Base-by-base conservation (phyloP, 1,139 yeast species). In the Yamadazyma diospyri region DNA sequence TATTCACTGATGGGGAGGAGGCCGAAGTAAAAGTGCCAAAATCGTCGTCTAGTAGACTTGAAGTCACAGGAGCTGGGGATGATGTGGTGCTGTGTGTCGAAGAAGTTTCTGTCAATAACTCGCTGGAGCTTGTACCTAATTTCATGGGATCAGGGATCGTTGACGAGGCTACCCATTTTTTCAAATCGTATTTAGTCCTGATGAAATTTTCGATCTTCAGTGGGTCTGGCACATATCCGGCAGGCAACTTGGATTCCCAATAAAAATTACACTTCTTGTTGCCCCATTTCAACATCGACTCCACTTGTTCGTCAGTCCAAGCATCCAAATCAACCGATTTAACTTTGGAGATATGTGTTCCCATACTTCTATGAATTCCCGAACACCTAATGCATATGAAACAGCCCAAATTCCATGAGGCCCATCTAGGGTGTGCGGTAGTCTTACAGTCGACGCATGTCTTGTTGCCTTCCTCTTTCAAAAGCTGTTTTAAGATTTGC, bases 371-470 rank as follows among this genome's bases (percentile, higher is more conserved):
- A 56, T 92, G 98, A 43, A 89, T 83, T 3, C 98, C 98, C 1
- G 97, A 88, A 60, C 98, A 92, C 41, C 76, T 51, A 40, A 92
- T 92, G 59, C 98, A 92, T 28, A 92, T 73, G 51, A 92, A 89
- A 39, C 94, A 78, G 19, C 98, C 98, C 38, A 92, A 60, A 47
- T 81, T 87, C 97, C 97, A 92, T 15, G 94, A 81, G 8, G 97
- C 96, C 98, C 98, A 92, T 35, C 98, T 70, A 11, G 98, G 98
- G 58, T 89, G 95, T 26, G 83, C 76, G 12, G 92, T 73, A 0
- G 79, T 72, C 57, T 92, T 92, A 61, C 98, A 92, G 57, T 92
- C 98, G 2, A 92, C 95, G 59, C 98, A 92, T 32, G 64, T 61
- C 53, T 75, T 77, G 64, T 92, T 92, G 27, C 78, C 76, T 1